Evolutionary conservation across 2,329 filamentous ascomycete genomes (phyloP).

Genomic region (Capronia americana): DNA sequence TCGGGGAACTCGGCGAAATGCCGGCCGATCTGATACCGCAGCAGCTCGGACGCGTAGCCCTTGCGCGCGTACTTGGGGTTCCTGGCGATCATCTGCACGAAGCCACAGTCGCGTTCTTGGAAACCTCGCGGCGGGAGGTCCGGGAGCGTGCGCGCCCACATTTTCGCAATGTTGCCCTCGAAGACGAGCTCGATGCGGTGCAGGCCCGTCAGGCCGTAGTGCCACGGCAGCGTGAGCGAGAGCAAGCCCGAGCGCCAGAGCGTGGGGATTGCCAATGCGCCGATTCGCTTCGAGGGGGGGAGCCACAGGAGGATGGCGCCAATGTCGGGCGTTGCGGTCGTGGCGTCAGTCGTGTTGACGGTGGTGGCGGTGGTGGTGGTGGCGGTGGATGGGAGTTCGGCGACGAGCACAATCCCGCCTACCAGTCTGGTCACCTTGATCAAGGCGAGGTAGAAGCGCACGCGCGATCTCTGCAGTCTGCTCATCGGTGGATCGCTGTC

Average conservation of each 20-base stretch:
- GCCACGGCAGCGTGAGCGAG: conserved; percentile 26
- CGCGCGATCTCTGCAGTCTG: conserved; percentile 23
- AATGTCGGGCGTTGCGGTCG: conserved; percentile 17
- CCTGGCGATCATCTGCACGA: conserved; percentile 32
- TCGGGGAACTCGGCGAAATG: conserved; percentile 30
- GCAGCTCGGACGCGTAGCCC: conserved; percentile 25
- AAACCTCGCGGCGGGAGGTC: conserved; percentile 22
- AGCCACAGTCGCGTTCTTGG: conserved; percentile 25
- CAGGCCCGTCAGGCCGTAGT: conserved; percentile 30
- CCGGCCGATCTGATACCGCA: conserved; percentile 23
- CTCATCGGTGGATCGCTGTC: conserved; percentile 21
- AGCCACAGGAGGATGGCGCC: conserved; percentile 32
- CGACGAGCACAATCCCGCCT: conserved; percentile 25
- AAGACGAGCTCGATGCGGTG: conserved; percentile 28
- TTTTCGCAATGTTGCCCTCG: conserved; percentile 30
- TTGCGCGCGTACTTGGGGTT: conserved; percentile 28
- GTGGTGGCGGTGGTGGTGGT: neutral
- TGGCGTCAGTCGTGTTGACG: neutral
- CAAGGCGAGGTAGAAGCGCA: conserved; percentile 29
- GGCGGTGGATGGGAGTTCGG: conserved; percentile 14
- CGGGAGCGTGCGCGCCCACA: conserved; percentile 25
- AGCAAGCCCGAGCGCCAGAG: conserved; percentile 28
- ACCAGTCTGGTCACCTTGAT: conserved; percentile 24
- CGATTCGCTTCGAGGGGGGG: conserved; percentile 24
- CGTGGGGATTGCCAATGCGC: conserved; percentile 14